Evolutionary conservation across 352 stramenopile species (phyloP).

Genomic region (Phytophthora pini): DNA sequence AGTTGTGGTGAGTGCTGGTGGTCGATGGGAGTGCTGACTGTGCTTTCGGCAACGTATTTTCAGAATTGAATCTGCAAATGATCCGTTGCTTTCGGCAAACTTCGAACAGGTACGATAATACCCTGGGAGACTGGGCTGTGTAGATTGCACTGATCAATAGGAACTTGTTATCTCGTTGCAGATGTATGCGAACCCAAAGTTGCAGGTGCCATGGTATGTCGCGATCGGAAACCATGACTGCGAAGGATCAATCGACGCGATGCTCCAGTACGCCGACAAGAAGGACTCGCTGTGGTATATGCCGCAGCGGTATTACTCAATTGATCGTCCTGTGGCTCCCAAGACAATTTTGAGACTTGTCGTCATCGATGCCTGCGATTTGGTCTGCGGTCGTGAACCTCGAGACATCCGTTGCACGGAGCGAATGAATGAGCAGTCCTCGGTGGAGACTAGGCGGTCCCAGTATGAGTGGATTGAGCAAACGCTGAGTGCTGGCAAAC

Average conservation of each 20-base stretch:
- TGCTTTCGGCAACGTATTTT: neutral
- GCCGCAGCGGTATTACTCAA: constrained; percentile 77
- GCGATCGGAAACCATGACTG: constrained; percentile 91
- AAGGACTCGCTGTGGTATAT: constrained; percentile 84
- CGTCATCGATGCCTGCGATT: constrained; percentile 81
- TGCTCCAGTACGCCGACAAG: constrained; percentile 78
- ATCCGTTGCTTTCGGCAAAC: constrained; percentile 65
- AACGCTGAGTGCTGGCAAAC: constrained; percentile 62
- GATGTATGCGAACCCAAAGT: constrained; percentile 74
- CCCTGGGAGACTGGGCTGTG: neutral
- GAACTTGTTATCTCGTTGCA: constrained; percentile 26
- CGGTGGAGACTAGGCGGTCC: constrained; percentile 50
- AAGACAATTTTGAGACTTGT: constrained; percentile 86
- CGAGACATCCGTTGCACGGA: constrained; percentile 80
- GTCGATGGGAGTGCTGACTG: constrained; percentile 2
- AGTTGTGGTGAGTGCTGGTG: constrained; percentile 1
- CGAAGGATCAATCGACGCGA: constrained; percentile 81
- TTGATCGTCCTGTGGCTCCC: constrained; percentile 77
- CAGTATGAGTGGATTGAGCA: constrained; percentile 87
- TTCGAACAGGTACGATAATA: constrained; percentile 68
- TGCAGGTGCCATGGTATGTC: constrained; percentile 88
- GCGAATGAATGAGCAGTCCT: constrained; percentile 83
- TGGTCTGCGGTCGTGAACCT: constrained; percentile 84
- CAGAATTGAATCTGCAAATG: constrained; percentile 66
- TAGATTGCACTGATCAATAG: neutral